These are phyloP conservation scores for Stellera chamaejasme DNA, from an alignment of 345 rosid species.

Conservation along the genomic window DNA sequence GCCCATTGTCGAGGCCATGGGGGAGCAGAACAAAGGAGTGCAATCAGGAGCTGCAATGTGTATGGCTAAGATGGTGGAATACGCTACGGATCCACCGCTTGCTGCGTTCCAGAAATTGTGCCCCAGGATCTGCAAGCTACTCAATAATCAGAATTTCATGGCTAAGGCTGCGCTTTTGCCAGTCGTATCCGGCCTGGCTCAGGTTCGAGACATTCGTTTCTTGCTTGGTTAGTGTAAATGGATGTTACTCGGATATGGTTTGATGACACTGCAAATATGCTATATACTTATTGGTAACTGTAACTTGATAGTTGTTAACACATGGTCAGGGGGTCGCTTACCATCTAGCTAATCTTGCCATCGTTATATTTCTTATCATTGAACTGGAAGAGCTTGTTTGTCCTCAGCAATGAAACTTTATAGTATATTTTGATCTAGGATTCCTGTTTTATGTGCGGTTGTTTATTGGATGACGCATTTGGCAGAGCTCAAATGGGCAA, in stretches of 20 bases:
- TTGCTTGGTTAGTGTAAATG: constrained; percentile 1
- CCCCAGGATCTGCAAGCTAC: constrained; percentile 82
- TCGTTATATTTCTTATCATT: no score
- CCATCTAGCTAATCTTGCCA: not conserved
- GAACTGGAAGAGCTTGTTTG: no score
- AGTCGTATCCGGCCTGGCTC: constrained; percentile 68
- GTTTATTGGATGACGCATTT: no score
- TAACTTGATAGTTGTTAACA: constrained; percentile 1
- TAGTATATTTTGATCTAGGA: no score
- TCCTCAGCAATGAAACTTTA: no score
- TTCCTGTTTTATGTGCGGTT: no score
- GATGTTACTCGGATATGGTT: not conserved
- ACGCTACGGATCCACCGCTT: constrained; percentile 49
- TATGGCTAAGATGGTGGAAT: constrained; percentile 89
- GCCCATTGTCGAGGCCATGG: constrained; percentile 96
- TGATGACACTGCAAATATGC: no score
- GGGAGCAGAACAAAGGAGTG: constrained; percentile 86
- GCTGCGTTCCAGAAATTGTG: constrained; percentile 76
- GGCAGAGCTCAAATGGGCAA: no score
- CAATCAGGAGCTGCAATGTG: constrained; percentile 89
- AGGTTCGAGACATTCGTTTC: constrained; percentile 40
- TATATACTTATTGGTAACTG: no score
- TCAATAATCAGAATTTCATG: constrained; percentile 70
- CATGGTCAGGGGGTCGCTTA: not conserved
- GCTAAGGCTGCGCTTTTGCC: constrained; percentile 82